phyloP scores from a whole-genome alignment of 352 stramenopile genomes.

The Pythium biforme region DNA sequence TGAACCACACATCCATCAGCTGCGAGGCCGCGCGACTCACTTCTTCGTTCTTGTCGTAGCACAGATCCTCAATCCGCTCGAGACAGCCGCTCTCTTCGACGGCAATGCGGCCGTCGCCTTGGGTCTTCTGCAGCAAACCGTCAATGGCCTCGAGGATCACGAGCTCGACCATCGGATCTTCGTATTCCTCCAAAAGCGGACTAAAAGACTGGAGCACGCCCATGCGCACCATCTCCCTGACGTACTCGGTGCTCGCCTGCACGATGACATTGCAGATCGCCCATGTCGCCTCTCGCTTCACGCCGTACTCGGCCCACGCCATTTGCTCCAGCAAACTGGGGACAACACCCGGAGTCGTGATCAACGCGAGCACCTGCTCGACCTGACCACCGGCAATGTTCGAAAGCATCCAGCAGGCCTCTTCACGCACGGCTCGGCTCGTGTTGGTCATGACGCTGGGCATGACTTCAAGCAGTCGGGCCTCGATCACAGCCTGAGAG shows the following conservation, averaged over 20 bases:
- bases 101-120: conserved; percentile 51
- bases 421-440: conserved; percentile 75
- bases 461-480: conserved; percentile 76
- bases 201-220: conserved; percentile 72
- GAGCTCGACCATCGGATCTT: conserved; percentile 84
- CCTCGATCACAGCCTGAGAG: conserved; percentile 75
- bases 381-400: conserved; percentile 79
- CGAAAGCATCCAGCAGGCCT: conserved; percentile 87
- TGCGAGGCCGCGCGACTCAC: conserved; percentile 71
- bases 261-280: conserved; percentile 88
- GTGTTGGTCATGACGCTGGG: conserved; percentile 81
- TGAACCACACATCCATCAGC: conserved; percentile 84
- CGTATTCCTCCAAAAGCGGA: conserved; percentile 76
- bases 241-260: conserved; percentile 52
- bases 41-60: conserved; percentile 80
- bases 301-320: conserved; percentile 83
- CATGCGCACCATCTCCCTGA: conserved; percentile 66
- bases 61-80: conserved; percentile 77
- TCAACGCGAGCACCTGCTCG: conserved; percentile 75
- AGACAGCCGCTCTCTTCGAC: conserved; percentile 82
- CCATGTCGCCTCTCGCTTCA: conserved; percentile 85
- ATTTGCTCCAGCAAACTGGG: conserved; percentile 74
- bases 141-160: conserved; percentile 83
- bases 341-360: conserved; percentile 67
- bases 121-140: conserved; percentile 66